Base-by-base conservation (phyloP, 805 yeast species). In the Nadsonia fulvescens region DNA sequence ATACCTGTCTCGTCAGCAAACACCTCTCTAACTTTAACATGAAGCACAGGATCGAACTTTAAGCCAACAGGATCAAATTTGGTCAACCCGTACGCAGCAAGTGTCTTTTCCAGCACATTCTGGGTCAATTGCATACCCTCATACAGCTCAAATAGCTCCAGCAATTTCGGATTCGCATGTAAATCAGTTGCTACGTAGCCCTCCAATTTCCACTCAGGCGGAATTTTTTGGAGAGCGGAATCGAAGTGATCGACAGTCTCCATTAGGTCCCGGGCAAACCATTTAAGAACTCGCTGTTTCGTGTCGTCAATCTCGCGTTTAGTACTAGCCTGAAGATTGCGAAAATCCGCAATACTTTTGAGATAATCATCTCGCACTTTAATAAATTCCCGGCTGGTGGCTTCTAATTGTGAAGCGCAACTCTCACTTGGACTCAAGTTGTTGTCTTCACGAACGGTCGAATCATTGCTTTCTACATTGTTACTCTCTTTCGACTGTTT, bases 61-160 rank as follows among this genome's bases (percentile, higher is more conserved):
- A 79, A 79, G 35, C 83, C 92, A 20, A 76, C 31, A 27, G 94
- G 93, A 43, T 79, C 72, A 35, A 79, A 61, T 55, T 77, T 78
- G 36, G 53, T 62, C 35, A 82, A 59, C 19, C 95, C 95, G 51
- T 82, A 83, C 43, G 59, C 71, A 30, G 52, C 53, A 42, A 82
- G 63, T 18, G 94, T 82, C 60, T 73, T 76, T 48, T 76, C 89
- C 40, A 82, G 75, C 16, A 82, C 69, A 38, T 66, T 67, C 56
- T 75, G 73, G 28, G 93, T 82, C 93, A 82, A 77, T 42, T 68
- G 66, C 32, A 82, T 83, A 47, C 95, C 95, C 18, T 79, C 89
- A 47, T 70, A 74, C 37, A 82, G 58, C 46, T 72, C 74, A 34
- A 66, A 62, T 34, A 39, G 66, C 46, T 74, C 89, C n/a, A n/a